phyloP scores from a whole-genome alignment of 192 early-diverging fungal genomes.

The Coemansia sp. region DNA sequence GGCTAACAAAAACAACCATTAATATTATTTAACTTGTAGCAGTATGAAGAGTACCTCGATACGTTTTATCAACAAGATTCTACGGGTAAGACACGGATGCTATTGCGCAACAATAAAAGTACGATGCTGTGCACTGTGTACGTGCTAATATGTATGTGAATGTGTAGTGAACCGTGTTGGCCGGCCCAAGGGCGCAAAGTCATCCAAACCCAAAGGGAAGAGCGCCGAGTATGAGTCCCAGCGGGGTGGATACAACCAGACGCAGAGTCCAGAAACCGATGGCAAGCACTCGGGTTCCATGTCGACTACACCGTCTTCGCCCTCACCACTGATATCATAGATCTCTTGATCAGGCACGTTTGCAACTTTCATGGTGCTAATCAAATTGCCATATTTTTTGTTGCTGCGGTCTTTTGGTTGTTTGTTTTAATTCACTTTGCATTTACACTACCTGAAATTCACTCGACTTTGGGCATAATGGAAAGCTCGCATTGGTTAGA shows the following conservation, averaged over 20 bases:
- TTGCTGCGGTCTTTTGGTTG: not conserved
- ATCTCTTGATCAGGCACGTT: not conserved
- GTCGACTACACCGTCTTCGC: constrained; percentile 9
- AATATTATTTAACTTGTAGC: constrained; percentile 17
- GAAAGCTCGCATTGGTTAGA: not conserved
- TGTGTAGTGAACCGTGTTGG: constrained; percentile 53
- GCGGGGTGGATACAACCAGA: not conserved
- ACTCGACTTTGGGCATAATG: not conserved
- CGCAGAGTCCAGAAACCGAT: not conserved
- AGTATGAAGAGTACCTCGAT: constrained; percentile 47
- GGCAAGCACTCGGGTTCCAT: constrained; percentile 2
- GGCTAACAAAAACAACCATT: not conserved
- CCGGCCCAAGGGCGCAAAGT: constrained; percentile 43
- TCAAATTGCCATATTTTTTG: not conserved
- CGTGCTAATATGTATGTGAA: not conserved
- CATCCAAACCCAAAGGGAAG: constrained; percentile 27
- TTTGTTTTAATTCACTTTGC: not conserved
- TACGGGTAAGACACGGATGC: constrained; percentile 22
- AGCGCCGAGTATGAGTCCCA: not conserved
- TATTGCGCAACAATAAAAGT: no score
- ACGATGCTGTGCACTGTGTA: not conserved
- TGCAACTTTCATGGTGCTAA: not conserved
- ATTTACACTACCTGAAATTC: constrained; percentile 1
- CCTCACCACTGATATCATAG: constrained; percentile 2
- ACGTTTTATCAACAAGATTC: constrained; percentile 50